These are phyloP conservation scores for Xylariaceae sp. DNA, from an alignment of 2,329 filamentous ascomycete species.

Conservation along the genomic window DNA sequence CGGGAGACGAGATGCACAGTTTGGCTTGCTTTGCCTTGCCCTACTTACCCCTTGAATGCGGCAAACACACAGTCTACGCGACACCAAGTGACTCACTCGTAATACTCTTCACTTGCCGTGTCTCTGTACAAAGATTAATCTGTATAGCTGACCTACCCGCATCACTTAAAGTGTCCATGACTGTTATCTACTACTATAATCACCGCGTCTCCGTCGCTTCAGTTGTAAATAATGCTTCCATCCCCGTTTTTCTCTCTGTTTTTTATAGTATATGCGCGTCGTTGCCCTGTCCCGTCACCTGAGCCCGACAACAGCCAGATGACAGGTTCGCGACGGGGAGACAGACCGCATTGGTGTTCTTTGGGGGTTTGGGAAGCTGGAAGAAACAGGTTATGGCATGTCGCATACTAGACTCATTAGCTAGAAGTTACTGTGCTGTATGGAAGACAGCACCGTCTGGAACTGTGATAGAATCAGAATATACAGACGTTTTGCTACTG, in stretches of 20 bases:
- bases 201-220: neutral
- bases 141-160: conserved; percentile 12
- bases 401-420: too few relatives aligned
- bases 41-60: neutral
- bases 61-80: neutral
- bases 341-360: too few relatives aligned
- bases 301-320: too few relatives aligned
- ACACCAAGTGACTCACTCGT: neutral
- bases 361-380: too few relatives aligned
- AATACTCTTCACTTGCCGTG: neutral
- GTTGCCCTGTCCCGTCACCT: too few relatives aligned
- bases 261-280: neutral
- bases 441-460: too few relatives aligned
- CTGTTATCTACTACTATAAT: neutral
- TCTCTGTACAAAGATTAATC: conserved; percentile 8
- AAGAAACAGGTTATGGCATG: too few relatives aligned
- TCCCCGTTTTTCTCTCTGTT: neutral
- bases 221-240: neutral
- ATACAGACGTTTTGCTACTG: too few relatives aligned
- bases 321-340: too few relatives aligned
- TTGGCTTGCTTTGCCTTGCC: neutral
- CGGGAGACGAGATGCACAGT: neutral
- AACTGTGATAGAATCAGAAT: too few relatives aligned
- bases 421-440: too few relatives aligned
- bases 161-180: neutral